Percentiles rank a stretch among this genome's conserved stretches.
These are phyloP conservation scores for Barnettozyma sucrosica DNA, from an alignment of 805 yeast genomes.

Conservation along the genomic window DNA sequence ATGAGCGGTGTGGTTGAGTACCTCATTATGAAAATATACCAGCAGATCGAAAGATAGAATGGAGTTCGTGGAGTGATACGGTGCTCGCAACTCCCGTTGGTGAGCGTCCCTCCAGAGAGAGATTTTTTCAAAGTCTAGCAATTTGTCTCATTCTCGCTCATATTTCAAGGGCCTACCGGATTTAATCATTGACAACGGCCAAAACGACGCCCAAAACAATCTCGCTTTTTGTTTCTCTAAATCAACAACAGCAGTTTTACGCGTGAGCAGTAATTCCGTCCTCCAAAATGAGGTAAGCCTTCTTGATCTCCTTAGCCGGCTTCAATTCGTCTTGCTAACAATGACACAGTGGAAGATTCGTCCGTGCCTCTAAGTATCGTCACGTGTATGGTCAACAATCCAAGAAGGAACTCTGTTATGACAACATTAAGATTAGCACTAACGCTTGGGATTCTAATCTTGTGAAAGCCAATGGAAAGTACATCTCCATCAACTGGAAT, in stretches of 20 bases:
- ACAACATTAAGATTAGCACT: constrained; percentile 61
- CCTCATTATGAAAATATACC: background rate
- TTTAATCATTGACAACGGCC: background rate
- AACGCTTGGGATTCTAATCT: constrained; percentile 97
- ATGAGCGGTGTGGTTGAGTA: background rate
- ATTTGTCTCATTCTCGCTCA: background rate
- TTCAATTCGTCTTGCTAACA: background rate
- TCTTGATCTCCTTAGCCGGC: background rate
- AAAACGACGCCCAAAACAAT: background rate
- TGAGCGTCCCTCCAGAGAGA: no score
- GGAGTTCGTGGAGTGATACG: no score
- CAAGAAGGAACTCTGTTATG: constrained; percentile 42
- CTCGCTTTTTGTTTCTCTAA: background rate
- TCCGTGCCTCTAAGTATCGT: constrained; percentile 94
- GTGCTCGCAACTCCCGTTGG: no score
- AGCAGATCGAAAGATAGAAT: background rate
- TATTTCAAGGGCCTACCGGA: background rate
- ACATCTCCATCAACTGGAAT: constrained; percentile 84
- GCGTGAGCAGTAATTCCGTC: background rate
- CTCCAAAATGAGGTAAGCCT: constrained; percentile 2
- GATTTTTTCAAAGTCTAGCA: background rate
- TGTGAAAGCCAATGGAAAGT: constrained; percentile 81
- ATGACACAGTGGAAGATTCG: constrained; percentile 68
- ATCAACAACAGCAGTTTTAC: background rate
- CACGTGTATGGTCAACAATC: constrained; percentile 92